Evolutionary conservation across 257 asterid genomes (phyloP), one percentile per base, ranked within the genome.

Genomic region (Anisodus tanguticus): DNA sequence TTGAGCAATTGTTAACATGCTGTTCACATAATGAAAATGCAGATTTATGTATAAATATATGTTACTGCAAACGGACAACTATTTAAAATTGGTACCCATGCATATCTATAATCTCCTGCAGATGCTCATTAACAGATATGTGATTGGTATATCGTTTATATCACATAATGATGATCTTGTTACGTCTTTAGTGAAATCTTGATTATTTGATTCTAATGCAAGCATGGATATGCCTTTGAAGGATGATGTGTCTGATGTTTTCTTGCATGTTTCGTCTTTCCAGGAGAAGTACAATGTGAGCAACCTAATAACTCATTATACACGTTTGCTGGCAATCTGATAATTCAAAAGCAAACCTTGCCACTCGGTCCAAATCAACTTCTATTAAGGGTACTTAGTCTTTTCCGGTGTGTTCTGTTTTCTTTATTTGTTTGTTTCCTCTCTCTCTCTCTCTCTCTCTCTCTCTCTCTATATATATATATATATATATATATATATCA

Each of bases 221-320:
- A 22, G 10, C 16, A 31, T 2, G 3, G 11, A 77, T 77, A 77
- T 53, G 1, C 49, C 66, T 31, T 77, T 53, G 64, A 51, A 53
- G 26, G 49, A 77, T 53, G 47, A 13, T 51, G 13, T 51, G 82
- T 77, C 3, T 53, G 49, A 77, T 77, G 49, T 77, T 26, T 76
- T 47, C 47, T 53, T 15, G 15, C 22, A 53, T 9, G 82, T 77
- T 77, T 77, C 16, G 9, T 53, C 43, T 53, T 83, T 90, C 91
- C 98, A 97, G 99, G 99, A 83, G 99, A 97, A 91, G 90, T 97
- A 84, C 99, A 97, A 84, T 95, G 98, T 69, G 99, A 97, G 93
- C 98, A 95, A 87, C 99, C 99, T 82, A 97, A 97, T 87, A 97
- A 97, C 86, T 97, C 99, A n/a, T 90, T 97, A 83, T 97, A 97